Base-by-base conservation (phyloP, 2,329 filamentous ascomycete genomes). In the Clarireedia monteithiana region DNA sequence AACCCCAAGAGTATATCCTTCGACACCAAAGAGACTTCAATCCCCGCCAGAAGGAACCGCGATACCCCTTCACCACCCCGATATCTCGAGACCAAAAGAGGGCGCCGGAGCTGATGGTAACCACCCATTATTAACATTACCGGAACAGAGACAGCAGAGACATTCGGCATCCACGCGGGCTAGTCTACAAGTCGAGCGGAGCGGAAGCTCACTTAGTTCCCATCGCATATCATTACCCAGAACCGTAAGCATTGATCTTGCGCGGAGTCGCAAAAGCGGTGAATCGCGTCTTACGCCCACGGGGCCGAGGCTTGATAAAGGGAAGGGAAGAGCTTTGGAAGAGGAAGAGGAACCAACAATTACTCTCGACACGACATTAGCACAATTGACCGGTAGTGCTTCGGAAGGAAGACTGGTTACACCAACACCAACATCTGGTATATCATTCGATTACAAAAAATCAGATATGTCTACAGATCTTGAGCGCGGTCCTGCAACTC, bases 61-160 rank as follows among this genome's bases (percentile, higher is more conserved):
- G 10, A 60, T 69, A 15, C 67, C 67, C 15, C 60, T 69, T 40
- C 53, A 62, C 15, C 68, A 69, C 60, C 68, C 67, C 5, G 64
- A 64, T 50, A 56, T 68, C 27, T 56, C 58, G 23, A 59, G 58
- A 14, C 57, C 62, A 20, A 50, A 59, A 50, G 60, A 66, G 56
- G 66, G 62, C 36, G 62, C 62, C 50, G 58, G 53, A 54, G 63
- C 60, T 44, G 61, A 62, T 44, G 66, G 63, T 40, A 60, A 63
- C 17, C 77, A 78, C 59, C 79, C 81, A 30, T 73, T 84, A 46
- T 71, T 84, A 58, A 79, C 77, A 36, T 73, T 84, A 49, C 77
- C 79, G 23, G 78, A 83, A 67, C 78, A 76, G 61, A 76, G 77
- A 62, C 76, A 75, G 60, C 82, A 75, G 64, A 72, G 78, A 54